Base-by-base conservation (phyloP, 352 stramenopile genomes). In the Globisporangium solare region DNA sequence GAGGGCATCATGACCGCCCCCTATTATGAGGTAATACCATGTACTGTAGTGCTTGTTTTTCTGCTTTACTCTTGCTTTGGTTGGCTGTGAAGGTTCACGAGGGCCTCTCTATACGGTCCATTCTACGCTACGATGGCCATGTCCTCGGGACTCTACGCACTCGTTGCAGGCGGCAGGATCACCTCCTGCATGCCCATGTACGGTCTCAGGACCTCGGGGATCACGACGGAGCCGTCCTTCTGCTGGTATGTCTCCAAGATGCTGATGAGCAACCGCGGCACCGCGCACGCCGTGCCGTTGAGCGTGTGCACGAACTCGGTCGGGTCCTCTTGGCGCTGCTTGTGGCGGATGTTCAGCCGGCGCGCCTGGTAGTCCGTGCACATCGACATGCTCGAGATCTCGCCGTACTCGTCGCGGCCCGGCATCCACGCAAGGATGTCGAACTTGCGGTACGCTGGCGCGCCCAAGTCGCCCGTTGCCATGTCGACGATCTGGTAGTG, bases 361-460 rank as follows among this genome's bases (percentile, higher is more conserved):
- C 88, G 76, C 43, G 83, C 75, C 63, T 96, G 88, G 58, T 94
- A 96, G 64, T 96, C 88, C 1, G 86, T 96, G 77, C 88, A 96
- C 72, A 93, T 94, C 59, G 81, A 92, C 52, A 93, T 81, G 54
- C 81, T 94, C 18, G 81, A 87, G 32, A 96, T 70, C 60, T 96
- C 88, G 52, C 83, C 82, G 55, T 87, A 92, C 61, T 84, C 79
- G 3, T 74, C 42, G 21, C 83, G 83, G 1, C 80, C 86, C 21
- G 88, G 88, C 83, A 96, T 94, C 74, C 80, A 96, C 14, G 83
- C 88, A 10, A 95, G 54, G 50, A 96, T 66, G 55, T 96, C 88
- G 47, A 87, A 94, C 60, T 96, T 96, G 27, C 86, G 79, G 54
- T 89, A 89, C 8, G 88, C 88, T 0, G 86, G 82, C 12, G 79